Percentiles rank a stretch among this genome's conserved stretches.
phyloP scores from a whole-genome alignment of 1,284 basidiomycete species.

The Cystobasidium slooffiae region DNA sequence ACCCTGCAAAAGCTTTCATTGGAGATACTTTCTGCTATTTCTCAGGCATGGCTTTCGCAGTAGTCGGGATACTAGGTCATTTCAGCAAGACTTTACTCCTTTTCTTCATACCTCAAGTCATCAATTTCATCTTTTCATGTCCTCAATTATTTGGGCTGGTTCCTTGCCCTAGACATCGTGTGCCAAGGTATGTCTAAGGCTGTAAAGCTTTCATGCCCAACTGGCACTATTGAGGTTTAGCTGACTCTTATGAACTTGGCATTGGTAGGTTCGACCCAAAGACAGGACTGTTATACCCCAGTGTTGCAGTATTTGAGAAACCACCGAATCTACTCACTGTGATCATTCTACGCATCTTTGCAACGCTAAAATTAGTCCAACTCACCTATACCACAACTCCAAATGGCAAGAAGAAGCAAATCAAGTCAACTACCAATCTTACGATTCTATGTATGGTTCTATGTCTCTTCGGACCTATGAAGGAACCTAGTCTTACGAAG shows the following conservation, averaged over 20 bases:
- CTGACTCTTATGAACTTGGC: too few species aligned
- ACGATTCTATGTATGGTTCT: conserved; percentile 86
- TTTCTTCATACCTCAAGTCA: conserved; percentile 96
- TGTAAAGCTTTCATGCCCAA: too few species aligned
- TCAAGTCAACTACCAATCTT: conserved; percentile 77
- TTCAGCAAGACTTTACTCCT: conserved; percentile 95
- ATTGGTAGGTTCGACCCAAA: conserved; percentile 74
- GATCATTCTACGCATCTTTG: conserved; percentile 66
- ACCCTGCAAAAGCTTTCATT: conserved; percentile 90
- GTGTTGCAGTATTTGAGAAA: conserved; percentile 65
- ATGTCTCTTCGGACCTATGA: conserved; percentile 76
- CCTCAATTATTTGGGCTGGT: conserved; percentile 95
- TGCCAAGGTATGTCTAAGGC: conserved; percentile 76
- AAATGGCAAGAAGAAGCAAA: conserved; percentile 54
- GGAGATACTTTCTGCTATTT: conserved; percentile 99
- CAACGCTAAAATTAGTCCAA: conserved; percentile 68
- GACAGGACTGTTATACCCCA: conserved; percentile 75
- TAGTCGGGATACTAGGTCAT: conserved; percentile 93
- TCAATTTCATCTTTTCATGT: conserved; percentile 93
- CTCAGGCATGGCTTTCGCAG: conserved; percentile 94
- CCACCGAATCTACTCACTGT: conserved; percentile 63
- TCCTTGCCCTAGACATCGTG: conserved; percentile 88
- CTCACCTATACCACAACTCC: conserved; percentile 63
- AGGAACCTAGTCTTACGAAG: conserved; percentile 74
- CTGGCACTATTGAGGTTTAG: too few species aligned